A percentile compares a stretch with the other conserved stretches of the same genome.
Conservation (phyloP, 23 red algal species). For the Gracilaria vermiculophylla region DNA sequence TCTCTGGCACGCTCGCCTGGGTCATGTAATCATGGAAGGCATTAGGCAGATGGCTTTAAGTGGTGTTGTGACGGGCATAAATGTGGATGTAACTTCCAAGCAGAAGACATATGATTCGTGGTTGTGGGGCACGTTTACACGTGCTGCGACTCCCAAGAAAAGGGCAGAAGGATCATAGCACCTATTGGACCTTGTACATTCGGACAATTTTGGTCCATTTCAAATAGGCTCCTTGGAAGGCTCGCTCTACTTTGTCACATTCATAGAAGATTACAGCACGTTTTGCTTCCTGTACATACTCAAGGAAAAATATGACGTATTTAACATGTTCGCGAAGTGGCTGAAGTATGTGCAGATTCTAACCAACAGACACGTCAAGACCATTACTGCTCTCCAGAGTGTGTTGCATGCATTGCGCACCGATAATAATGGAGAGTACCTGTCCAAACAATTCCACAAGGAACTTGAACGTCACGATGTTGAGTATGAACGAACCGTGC, state of each 20-base stretch:
- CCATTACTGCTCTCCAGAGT: background rate
- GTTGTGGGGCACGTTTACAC: background rate
- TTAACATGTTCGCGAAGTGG: background rate
- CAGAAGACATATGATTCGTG: conserved; percentile 17
- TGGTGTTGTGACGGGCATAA: background rate
- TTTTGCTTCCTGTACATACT: conserved; percentile 22
- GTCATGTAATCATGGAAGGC: conserved; percentile 22
- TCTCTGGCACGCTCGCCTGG: conserved; percentile 33
- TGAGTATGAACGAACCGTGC: background rate
- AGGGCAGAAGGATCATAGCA: background rate
- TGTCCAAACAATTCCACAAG: background rate
- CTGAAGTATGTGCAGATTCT: conserved; percentile 7
- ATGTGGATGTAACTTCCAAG: background rate
- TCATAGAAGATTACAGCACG: conserved; percentile 18
- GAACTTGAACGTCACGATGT: background rate
- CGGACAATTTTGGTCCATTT: conserved; percentile 9
- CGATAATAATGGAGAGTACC: conserved; percentile 23
- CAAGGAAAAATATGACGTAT: conserved; percentile 21
- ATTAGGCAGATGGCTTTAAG: background rate
- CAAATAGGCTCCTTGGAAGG: background rate
- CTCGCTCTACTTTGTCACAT: conserved; percentile 24
- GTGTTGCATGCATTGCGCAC: conserved; percentile 26
- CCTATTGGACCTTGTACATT: conserved; percentile 6
- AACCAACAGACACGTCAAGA: background rate
- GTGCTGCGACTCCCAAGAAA: background rate